Percentiles rank a stretch among this genome's conserved stretches.
Conservation (phyloP, 108 stramenopile species). For the Skeletonema potamos region DNA sequence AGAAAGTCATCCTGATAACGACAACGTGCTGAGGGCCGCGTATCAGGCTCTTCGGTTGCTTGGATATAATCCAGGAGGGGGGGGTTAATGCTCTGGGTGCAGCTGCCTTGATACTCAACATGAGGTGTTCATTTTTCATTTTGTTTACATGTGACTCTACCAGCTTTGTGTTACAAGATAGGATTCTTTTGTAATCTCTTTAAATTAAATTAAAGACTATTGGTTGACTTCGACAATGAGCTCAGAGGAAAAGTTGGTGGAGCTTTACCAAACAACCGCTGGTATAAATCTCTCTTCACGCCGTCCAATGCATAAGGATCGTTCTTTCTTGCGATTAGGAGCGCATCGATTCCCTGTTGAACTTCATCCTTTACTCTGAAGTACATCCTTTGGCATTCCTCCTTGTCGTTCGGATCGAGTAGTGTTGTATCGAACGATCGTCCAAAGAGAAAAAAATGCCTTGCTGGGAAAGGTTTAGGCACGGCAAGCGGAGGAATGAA, state of each 20-base stretch:
- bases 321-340: slow-evolving; percentile 69
- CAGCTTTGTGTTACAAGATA: neutral
- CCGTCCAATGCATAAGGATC: slow-evolving; percentile 59
- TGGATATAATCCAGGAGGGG: slow-evolving; percentile 26
- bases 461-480: slow-evolving; percentile 67
- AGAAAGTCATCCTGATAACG: slow-evolving; percentile 45
- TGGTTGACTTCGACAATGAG: slow-evolving; percentile 9
- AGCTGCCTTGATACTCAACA: neutral
- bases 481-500: slow-evolving; percentile 71
- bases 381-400: slow-evolving; percentile 63
- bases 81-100: neutral
- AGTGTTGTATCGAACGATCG: slow-evolving; percentile 58
- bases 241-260: slow-evolving; percentile 44
- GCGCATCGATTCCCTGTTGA: slow-evolving; percentile 66
- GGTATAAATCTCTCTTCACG: slow-evolving; percentile 21
- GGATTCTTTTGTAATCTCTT: neutral
- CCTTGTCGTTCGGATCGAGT: slow-evolving; percentile 65
- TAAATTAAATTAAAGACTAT: neutral
- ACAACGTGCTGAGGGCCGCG: slow-evolving; percentile 35
- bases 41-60: slow-evolving; percentile 45
- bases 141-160: neutral
- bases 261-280: slow-evolving; percentile 34
- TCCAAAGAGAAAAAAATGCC: slow-evolving; percentile 89
- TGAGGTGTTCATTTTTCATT: neutral
- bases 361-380: slow-evolving; percentile 59